A percentile compares a stretch with the other conserved stretches of the same genome.
These are phyloP conservation scores for Volvox carteri DNA, from an alignment of 163 green algal species.

Conservation along the genomic window DNA sequence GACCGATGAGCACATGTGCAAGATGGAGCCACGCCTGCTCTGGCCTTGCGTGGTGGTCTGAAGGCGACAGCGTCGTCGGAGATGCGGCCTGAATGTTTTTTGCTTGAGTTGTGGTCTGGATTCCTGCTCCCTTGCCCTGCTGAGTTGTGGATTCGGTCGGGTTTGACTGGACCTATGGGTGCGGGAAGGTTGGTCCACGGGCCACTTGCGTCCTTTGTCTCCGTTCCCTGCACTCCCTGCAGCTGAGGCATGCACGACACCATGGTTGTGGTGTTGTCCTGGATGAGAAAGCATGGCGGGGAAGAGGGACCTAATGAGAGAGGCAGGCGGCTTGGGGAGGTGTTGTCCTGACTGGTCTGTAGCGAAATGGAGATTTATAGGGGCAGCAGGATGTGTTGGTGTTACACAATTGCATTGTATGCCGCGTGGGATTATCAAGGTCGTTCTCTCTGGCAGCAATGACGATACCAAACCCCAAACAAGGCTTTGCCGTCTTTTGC, in stretches of 20 bases:
- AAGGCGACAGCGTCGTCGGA: not conserved
- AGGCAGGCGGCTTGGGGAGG: not conserved
- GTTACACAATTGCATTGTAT: not conserved
- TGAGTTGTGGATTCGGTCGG: constrained; percentile 15
- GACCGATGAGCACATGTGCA: not conserved
- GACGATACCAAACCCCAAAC: not conserved
- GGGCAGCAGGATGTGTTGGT: constrained; percentile 28
- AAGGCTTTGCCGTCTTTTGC: not conserved
- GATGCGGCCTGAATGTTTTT: not conserved
- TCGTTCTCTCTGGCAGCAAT: constrained; percentile 2
- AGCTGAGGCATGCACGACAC: not conserved
- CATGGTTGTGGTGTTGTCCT: not conserved
- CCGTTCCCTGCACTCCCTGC: no score
- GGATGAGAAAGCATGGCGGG: no score
- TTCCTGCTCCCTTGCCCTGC: not conserved
- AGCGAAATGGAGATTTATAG: not conserved
- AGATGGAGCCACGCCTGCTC: not conserved
- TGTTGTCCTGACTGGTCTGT: no score
- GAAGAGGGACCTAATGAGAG: no score
- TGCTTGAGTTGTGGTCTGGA: no score
- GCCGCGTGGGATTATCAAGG: not conserved
- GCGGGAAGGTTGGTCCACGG: not conserved
- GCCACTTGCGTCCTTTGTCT: constrained; percentile 17
- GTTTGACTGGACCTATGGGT: constrained; percentile 19
- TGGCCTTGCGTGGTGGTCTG: not conserved